phyloP scores from a whole-genome alignment of 805 yeast species.

The Lachancea fermentati region DNA sequence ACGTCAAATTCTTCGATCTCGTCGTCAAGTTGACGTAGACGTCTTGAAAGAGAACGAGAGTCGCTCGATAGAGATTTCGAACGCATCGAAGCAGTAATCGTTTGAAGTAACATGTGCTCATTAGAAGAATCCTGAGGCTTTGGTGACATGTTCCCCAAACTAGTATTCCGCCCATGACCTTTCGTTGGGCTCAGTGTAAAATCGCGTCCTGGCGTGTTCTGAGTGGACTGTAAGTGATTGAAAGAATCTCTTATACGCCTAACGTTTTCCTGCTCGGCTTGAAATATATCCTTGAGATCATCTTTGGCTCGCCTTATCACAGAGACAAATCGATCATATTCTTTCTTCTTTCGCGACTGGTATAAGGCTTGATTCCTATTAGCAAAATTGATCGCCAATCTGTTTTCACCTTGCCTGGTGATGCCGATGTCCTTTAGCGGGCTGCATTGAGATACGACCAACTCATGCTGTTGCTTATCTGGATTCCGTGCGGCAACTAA shows the following conservation, averaged over 20 bases:
- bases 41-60: constrained; percentile 37
- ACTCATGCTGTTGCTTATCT: constrained; percentile 32
- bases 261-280: constrained; percentile 42
- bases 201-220: constrained; percentile 28
- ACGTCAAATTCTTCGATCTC: constrained; percentile 65
- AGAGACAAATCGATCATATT: constrained; percentile 40
- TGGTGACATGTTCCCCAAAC: constrained; percentile 5
- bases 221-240: constrained; percentile 35
- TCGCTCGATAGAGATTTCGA: constrained; percentile 52
- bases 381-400: constrained; percentile 18
- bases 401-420: constrained; percentile 25
- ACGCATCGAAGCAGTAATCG: constrained; percentile 56
- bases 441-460: constrained; percentile 75
- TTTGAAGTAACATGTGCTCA: constrained; percentile 43
- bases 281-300: constrained; percentile 51
- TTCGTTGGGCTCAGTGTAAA: constrained; percentile 31
- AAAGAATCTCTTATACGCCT: constrained; percentile 41
- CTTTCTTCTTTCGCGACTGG: constrained; percentile 22
- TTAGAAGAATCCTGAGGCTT: constrained; percentile 12
- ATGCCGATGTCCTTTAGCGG: constrained; percentile 58
- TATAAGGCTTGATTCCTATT: constrained; percentile 16
- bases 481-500: constrained; percentile 62
- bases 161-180: constrained; percentile 28
- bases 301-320: constrained; percentile 57
- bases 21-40: constrained; percentile 51